Evolutionary conservation across 805 yeast genomes (phyloP), one percentile per base, ranked within the genome.

Genomic region (Ogataea henricii): DNA sequence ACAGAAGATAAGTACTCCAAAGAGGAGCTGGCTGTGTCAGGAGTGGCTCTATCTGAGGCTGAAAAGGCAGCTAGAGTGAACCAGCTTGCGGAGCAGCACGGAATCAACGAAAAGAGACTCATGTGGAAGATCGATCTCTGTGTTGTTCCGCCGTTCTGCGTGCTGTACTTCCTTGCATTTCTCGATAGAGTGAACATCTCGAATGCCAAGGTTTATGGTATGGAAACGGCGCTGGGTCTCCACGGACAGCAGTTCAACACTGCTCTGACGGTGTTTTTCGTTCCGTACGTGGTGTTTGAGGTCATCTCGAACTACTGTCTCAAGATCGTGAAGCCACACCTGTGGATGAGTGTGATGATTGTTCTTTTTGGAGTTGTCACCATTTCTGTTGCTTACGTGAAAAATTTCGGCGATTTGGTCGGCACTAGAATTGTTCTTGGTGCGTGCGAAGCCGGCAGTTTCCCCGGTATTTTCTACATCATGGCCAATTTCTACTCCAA

Each of bases 181-280:
- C 68, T 88, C 59, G 95, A 88, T 64, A 74, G 95, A 64, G 91
- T 87, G 49, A 88, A 88, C 64, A 85, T 88, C 52, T 81, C 91
- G 25, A 87, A 88, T 65, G 95, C 96, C 6, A 81, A 81, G 50
- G 77, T 84, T 46, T 87, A 86, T 60, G 89, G 89, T 10, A 71
- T 88, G 71, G 73, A 73, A 17, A 65, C 58, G 1, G 86, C 82
- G 48, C 65, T 88, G 29, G 58, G 72, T 16, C 69, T 88, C 35
- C 63, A 65, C 1, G 85, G 85, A 7, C 73, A 74, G 55, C 83
- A 85, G 58, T 85, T 74, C 69, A 81, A 83, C 60, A 74, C 73
- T 27, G 84, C 86, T 3, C 72, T 86, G 54, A 82, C 88, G 6
- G 77, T 85, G 8, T 85, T 86, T 64, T 86, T 85, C 55, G 83